Base-by-base conservation (phyloP, 176 grass and related monocot species). In the Paspalum notatum region DNA sequence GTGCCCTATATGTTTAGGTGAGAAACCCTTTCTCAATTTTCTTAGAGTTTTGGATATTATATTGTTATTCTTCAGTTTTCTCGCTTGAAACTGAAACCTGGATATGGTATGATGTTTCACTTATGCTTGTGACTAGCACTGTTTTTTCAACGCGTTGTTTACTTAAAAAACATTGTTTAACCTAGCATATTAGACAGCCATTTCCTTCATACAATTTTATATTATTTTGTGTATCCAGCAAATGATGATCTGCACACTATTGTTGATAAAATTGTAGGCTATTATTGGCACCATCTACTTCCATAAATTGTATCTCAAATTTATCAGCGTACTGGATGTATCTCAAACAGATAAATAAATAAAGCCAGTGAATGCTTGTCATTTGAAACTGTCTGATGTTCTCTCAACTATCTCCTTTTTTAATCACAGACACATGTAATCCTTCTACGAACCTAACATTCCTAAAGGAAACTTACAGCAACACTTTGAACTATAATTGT, bases 1-100 rank as follows among this genome's bases (percentile, higher is more conserved):
- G 14, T 93, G 91, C 61, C 91, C 91, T 77, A 93, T 93, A 22
- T 93, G 91, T 71, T 89, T 93, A 89, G 91, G 91, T 93, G 84
- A 58, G 75, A 66, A 62, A 46, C 40, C 45, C 25, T 54, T 47
- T 20, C 53, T 18, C 72, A 58, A 48, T 53, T 78, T 82, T 0
- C 71, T 25, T 61, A 14, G 7, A 49, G 40, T 22, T 49, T 66
- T 66, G 14, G 17, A 59, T 62, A 45, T 9, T 24, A 54, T 65
- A 22, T 49, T 66, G 14, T 53, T 52, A 5, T 38, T 68, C 5
- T 74, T 90, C 26, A 57, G 9, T 68, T 45, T 73, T 66, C 6
- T 74, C 40, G 5, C 43, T 67, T 38, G 27, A 66, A 77, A 21
- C 50, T 79, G 27, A 66, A 44, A 79, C 26, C 20, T 70, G 13